Percentiles rank a stretch among this genome's conserved stretches.
phyloP scores from a whole-genome alignment of 176 grass and related monocot species.

The Carex parvula region DNA sequence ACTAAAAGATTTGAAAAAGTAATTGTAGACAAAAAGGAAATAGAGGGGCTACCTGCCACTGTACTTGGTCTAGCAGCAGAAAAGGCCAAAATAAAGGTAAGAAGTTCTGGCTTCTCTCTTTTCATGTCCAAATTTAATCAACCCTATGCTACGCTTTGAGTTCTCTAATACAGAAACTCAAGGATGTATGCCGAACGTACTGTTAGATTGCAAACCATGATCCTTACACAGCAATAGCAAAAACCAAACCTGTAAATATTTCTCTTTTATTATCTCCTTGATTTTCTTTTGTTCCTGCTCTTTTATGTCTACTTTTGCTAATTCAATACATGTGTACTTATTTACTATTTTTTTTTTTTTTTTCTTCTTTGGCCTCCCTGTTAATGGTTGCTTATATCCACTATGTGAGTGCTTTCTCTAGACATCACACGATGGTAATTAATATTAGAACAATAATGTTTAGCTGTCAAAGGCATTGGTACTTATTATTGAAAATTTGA shows the following conservation, averaged over 20 bases:
- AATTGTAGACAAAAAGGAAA: conserved; percentile 69
- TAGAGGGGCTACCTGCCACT: conserved; percentile 64
- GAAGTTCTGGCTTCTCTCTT: background rate
- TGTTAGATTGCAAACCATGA: background rate
- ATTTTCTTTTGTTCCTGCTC: background rate
- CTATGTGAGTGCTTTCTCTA: background rate
- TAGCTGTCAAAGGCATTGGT: background rate
- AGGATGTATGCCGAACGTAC: background rate
- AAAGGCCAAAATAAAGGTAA: conserved; percentile 60
- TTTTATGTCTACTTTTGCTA: background rate
- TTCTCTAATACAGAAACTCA: background rate
- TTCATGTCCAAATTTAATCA: background rate
- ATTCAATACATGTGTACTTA: background rate
- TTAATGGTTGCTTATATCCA: background rate
- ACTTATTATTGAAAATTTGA: background rate
- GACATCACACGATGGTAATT: background rate
- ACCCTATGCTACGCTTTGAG: background rate
- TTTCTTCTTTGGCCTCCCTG: background rate
- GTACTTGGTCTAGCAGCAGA: conserved; percentile 72
- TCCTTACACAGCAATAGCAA: background rate
- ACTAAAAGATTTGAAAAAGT: conserved; percentile 85
- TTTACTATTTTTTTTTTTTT: background rate
- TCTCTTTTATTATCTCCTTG: background rate
- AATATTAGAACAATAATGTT: background rate
- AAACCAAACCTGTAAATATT: background rate